phyloP scores from a whole-genome alignment of 116 monocot genomes.

The Trichopus zeylanicus region DNA sequence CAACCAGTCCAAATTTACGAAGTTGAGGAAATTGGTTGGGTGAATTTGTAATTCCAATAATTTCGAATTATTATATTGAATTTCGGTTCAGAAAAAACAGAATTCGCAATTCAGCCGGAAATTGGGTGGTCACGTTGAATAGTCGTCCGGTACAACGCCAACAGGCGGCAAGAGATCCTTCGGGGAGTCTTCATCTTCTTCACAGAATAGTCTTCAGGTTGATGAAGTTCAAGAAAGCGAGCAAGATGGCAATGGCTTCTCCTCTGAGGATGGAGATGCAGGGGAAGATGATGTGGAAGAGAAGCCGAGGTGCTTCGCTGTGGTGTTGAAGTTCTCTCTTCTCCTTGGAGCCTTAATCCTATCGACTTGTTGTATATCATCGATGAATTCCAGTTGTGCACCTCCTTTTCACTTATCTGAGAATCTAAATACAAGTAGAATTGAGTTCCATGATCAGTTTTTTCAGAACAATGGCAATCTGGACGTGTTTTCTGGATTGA shows the following conservation, averaged over 20 bases:
- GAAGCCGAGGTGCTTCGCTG: background rate
- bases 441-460: too few species aligned
- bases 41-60: too few species aligned
- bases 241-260: too few species aligned
- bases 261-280: background rate
- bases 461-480: background rate
- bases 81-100: too few species aligned
- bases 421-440: background rate
- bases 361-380: background rate
- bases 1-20: too few species aligned
- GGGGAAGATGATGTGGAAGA: background rate
- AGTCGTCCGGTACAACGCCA: constrained; percentile 9
- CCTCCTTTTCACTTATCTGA: background rate
- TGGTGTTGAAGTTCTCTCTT: background rate
- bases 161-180: background rate
- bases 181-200: constrained; percentile 3
- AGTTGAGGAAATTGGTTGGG: too few species aligned
- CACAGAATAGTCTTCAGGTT: background rate
- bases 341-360: background rate
- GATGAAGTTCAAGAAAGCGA: background rate
- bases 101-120: too few species aligned
- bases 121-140: too few species aligned
- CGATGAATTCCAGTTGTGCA: background rate
- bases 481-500: background rate
- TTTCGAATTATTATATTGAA: too few species aligned